Percentiles rank a stretch among this genome's conserved stretches.
Conservation (phyloP, 192 early-diverging fungal genomes). For the Spizellomyces punctatus region DNA sequence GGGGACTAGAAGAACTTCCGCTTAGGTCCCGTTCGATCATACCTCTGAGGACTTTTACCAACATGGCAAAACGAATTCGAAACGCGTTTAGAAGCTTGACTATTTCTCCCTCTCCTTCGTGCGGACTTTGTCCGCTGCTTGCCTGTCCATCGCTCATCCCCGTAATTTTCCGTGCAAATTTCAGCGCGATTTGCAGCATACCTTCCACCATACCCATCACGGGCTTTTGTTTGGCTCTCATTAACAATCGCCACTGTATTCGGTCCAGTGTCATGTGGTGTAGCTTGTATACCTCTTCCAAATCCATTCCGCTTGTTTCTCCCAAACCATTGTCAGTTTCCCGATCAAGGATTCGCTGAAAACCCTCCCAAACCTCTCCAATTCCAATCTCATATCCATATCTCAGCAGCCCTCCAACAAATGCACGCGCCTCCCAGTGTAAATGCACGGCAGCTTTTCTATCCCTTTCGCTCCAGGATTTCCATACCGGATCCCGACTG, state of each 20-base stretch:
- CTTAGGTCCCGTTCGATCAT: conserved; percentile 13
- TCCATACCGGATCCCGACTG: background rate
- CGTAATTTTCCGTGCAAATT: background rate
- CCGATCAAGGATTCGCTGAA: conserved; percentile 10
- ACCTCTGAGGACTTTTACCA: conserved; percentile 19
- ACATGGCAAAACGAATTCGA: conserved; percentile 12
- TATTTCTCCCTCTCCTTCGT: background rate
- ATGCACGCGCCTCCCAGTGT: conserved; percentile 22
- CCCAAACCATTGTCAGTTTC: background rate
- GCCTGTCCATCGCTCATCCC: background rate
- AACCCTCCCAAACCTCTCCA: background rate
- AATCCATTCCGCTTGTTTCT: background rate
- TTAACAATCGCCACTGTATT: conserved; percentile 17
- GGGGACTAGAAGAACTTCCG: background rate
- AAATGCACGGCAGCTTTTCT: conserved; percentile 1
- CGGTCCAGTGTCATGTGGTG: conserved; percentile 14
- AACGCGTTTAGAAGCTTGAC: conserved; percentile 5
- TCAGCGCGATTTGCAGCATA: conserved; percentile 21
- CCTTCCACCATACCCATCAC: conserved; percentile 27
- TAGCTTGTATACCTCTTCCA: conserved; percentile 4
- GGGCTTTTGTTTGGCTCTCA: conserved; percentile 12
- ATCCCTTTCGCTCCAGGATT: background rate
- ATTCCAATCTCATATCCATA: conserved; percentile 6
- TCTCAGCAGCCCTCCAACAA: conserved; percentile 17
- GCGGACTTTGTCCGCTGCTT: no score